Conservation (phyloP, 2,329 filamentous ascomycete species). For the Didymella pomorum region DNA sequence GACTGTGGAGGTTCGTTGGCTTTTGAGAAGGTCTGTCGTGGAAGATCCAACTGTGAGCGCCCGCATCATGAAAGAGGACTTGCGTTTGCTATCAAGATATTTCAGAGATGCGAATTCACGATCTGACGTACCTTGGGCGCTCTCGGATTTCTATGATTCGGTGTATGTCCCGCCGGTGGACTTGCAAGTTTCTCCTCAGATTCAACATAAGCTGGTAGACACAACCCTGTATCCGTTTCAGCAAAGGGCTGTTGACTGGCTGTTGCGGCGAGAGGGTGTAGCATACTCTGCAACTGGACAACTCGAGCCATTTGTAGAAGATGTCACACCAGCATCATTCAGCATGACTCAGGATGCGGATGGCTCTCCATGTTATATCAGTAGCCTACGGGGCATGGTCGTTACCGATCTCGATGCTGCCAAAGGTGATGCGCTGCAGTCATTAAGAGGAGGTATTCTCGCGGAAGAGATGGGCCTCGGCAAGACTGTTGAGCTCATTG, state of each 20-base stretch:
- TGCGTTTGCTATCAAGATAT: slow-evolving; percentile 39
- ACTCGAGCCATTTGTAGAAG: slow-evolving; percentile 22
- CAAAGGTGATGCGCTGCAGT: slow-evolving; percentile 48
- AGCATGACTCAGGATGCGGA: slow-evolving; percentile 54
- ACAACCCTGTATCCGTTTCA: slow-evolving; percentile 75
- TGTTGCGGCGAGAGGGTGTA: slow-evolving; percentile 71
- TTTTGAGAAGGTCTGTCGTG: slow-evolving; percentile 37
- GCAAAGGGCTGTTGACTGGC: slow-evolving; percentile 73
- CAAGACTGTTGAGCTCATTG: slow-evolving; percentile 79
- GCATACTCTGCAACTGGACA: slow-evolving; percentile 49
- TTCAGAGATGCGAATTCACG: slow-evolving; percentile 23
- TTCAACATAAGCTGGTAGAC: slow-evolving; percentile 38
- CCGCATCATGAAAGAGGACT: slow-evolving; percentile 33
- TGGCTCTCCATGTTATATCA: slow-evolving; percentile 63
- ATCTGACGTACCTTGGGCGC: slow-evolving; percentile 52
- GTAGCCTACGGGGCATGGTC: slow-evolving; percentile 68
- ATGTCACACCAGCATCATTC: slow-evolving; percentile 57
- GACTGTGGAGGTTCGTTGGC: slow-evolving; percentile 42
- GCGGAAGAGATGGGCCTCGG: slow-evolving; percentile 86
- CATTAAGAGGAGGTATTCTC: slow-evolving; percentile 68
- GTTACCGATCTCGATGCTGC: slow-evolving; percentile 61
- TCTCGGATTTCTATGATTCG: slow-evolving; percentile 72
- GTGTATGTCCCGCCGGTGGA: slow-evolving; percentile 67
- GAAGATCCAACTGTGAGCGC: slow-evolving; percentile 30
- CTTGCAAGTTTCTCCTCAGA: slow-evolving; percentile 37